Percentiles rank a stretch among this genome's conserved stretches.
Conservation (phyloP, 1,139 yeast genomes). For the Pneumocystis canis region DNA sequence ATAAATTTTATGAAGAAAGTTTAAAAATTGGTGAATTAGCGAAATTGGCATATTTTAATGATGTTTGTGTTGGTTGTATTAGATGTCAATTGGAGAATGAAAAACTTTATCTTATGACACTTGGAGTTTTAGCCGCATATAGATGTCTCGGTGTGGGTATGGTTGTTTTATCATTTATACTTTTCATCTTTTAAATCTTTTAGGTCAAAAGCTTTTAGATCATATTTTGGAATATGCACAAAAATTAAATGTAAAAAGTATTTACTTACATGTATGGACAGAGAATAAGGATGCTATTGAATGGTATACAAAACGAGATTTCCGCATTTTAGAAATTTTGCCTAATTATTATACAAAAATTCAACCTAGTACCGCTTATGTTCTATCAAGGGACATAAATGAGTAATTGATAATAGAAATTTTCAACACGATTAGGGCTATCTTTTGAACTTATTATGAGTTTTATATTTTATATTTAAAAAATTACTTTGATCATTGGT, state of each 20-base stretch:
- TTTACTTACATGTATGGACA: constrained; percentile 5
- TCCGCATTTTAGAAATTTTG: neutral
- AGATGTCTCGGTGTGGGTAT: constrained; percentile 9
- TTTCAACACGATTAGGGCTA: neutral
- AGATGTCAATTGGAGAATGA: constrained; percentile 8
- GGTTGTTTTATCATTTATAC: neutral
- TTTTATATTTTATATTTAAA: too few relatives aligned
- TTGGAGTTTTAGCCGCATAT: constrained; percentile 13
- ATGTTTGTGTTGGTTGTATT: constrained; percentile 11
- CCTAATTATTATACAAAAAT: constrained; percentile 2
- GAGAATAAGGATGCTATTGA: constrained; percentile 5
- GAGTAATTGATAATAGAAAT: neutral
- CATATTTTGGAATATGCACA: constrained; percentile 1
- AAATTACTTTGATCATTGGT: too few relatives aligned
- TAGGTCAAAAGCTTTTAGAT: constrained; percentile 2
- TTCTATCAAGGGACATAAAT: neutral
- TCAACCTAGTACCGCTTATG: neutral
- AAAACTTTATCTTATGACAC: constrained; percentile 9
- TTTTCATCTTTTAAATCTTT: neutral
- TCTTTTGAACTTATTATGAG: neutral
- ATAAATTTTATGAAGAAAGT: constrained; percentile 10
- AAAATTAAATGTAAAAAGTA: neutral
- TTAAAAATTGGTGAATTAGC: constrained; percentile 7
- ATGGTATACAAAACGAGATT: constrained; percentile 7
- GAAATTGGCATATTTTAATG: constrained; percentile 12